Evolutionary conservation across 1,139 yeast genomes (phyloP), one percentile per base, ranked within the genome.

Genomic region (Geotrichum australiense): DNA sequence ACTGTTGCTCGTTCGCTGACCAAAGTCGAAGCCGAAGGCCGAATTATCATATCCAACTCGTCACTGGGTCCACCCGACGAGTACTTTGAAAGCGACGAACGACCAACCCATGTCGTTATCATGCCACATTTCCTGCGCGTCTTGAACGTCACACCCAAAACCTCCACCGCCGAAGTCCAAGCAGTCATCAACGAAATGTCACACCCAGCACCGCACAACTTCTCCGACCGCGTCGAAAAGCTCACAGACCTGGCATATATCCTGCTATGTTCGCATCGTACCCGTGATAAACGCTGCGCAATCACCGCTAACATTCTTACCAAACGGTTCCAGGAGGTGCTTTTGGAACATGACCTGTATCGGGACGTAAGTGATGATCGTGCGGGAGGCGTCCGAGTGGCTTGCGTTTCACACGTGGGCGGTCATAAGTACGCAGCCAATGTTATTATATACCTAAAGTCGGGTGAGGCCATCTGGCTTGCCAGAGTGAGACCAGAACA

Each of bases 401-500:
- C 72, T 2, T 86, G 62, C 53, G 71, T 83, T 18, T 86, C 84
- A 56, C 98, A 91, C 61, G 81, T 91, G 23, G 98, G 98, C 3
- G 97, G 97, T 2, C 98, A 91, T 63, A 91, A 91, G 52, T 91
- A 69, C 61, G 84, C 91, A 1, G 96, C 97, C 2, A 91, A 91
- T 61, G 83, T 85, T 2, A 70, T 86, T 42, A 73, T 89, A 21
- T 87, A 85, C 56, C 63, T 78, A 48, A 76, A 73, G 50, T 65
- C 80, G 3, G 94, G 94, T 11, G 80, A 83, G 53, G 76, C 80
- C 47, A 74, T 87, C 26, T 87, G 97, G 96, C 66, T 86, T 55
- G 97, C 94, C 0, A 71, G 91, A 50, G 81, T 93, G 47, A 69
- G 74, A 3, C 97, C 97, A 7, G 70, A 70, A 40, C 85, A 86